Evolutionary conservation across 805 yeast genomes (phyloP).

Genomic region (Gaillardinia entomophila): DNA sequence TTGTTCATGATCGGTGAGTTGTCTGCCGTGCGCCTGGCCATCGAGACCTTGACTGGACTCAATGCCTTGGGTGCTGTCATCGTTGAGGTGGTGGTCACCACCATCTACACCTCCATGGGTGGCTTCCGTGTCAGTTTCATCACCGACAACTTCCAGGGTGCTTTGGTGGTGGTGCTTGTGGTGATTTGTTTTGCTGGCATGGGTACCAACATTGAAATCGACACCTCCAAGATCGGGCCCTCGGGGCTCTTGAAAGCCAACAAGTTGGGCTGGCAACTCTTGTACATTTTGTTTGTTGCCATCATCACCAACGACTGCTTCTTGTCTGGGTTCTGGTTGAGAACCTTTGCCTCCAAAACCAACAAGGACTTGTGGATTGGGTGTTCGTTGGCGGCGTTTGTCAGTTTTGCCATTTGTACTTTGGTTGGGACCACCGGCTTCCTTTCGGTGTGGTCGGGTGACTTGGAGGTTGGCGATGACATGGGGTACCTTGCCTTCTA

Average conservation of each 20-base stretch:
- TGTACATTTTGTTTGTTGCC: slow-evolving; percentile 80
- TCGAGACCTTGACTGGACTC: slow-evolving; percentile 71
- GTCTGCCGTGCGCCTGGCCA: slow-evolving; percentile 71
- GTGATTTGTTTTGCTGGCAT: slow-evolving; percentile 73
- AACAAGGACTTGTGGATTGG: slow-evolving; percentile 74
- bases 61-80: slow-evolving; percentile 76
- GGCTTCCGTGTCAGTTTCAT: slow-evolving; percentile 85
- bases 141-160: slow-evolving; percentile 85
- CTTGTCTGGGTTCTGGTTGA: slow-evolving; percentile 87
- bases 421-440: slow-evolving; percentile 81
- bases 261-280: slow-evolving; percentile 81
- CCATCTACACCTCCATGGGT: slow-evolving; percentile 82
- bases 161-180: slow-evolving; percentile 57
- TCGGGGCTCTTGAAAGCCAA: slow-evolving; percentile 60
- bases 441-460: slow-evolving; percentile 87
- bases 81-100: slow-evolving; percentile 80
- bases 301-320: slow-evolving; percentile 87
- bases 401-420: slow-evolving; percentile 57
- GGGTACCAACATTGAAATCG: slow-evolving; percentile 68
- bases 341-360: slow-evolving; percentile 84
- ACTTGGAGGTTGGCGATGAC: slow-evolving; percentile 44
- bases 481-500: slow-evolving; percentile 68
- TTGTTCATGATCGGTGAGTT: slow-evolving; percentile 85
- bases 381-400: slow-evolving; percentile 66
- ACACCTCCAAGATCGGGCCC: slow-evolving; percentile 55